Conservation (phyloP, 2,329 filamentous ascomycete genomes). For the Phialophora expanda region DNA sequence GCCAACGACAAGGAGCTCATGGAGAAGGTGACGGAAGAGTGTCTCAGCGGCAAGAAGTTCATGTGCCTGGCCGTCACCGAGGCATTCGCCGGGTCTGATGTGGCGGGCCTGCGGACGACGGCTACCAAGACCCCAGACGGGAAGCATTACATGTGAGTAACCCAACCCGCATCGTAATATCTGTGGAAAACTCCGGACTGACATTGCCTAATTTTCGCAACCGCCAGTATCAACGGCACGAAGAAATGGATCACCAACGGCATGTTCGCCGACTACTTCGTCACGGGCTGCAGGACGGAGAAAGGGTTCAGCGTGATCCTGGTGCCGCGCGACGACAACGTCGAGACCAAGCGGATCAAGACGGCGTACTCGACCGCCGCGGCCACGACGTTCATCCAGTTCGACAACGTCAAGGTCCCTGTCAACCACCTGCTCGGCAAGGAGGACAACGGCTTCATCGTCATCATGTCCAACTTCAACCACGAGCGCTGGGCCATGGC, state of each 20-base stretch:
- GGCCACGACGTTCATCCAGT: conserved; percentile 75
- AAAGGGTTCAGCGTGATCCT: conserved; percentile 69
- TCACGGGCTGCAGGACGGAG: conserved; percentile 75
- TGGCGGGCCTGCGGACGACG: conserved; percentile 72
- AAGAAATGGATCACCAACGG: conserved; percentile 85
- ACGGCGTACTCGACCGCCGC: conserved; percentile 68
- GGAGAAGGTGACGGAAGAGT: conserved; percentile 69
- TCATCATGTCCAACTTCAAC: conserved; percentile 81
- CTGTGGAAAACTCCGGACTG: neutral
- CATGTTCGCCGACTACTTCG: conserved; percentile 70
- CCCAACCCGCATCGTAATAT: neutral
- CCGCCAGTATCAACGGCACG: conserved; percentile 52
- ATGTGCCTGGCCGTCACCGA: conserved; percentile 80
- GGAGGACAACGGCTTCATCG: conserved; percentile 74
- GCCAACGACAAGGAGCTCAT: conserved; percentile 67
- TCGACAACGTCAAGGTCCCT: conserved; percentile 75
- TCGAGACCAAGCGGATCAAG: conserved; percentile 71
- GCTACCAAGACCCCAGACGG: conserved; percentile 67
- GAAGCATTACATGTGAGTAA: conserved; percentile 61
- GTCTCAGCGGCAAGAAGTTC: conserved; percentile 69
- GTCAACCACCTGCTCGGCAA: conserved; percentile 70
- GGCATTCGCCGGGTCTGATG: conserved; percentile 74
- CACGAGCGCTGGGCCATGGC: conserved; percentile 75
- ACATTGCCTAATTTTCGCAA: neutral
- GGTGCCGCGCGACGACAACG: conserved; percentile 71